Percentiles rank a stretch among this genome's conserved stretches.
These are phyloP conservation scores for Alternaria incomplexa DNA, from an alignment of 2,329 filamentous ascomycete genomes.

Conservation along the genomic window DNA sequence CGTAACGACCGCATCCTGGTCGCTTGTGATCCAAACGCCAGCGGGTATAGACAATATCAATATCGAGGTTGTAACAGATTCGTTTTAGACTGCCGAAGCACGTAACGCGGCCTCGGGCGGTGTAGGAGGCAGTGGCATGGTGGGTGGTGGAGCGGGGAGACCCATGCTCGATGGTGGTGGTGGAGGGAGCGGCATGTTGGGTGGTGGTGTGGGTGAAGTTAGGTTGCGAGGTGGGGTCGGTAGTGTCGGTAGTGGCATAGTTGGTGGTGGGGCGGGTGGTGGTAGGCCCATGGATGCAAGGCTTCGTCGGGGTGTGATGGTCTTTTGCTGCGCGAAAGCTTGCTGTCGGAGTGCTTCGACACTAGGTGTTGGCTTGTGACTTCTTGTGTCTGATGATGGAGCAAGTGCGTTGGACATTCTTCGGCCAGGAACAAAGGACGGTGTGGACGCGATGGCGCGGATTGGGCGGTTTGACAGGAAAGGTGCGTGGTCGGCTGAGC, in stretches of 20 bases:
- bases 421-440: constrained; percentile 37
- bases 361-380: constrained; percentile 28
- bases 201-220: constrained; percentile 15
- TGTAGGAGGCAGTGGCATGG: constrained; percentile 12
- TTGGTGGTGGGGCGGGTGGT: constrained; percentile 55
- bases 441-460: constrained; percentile 37
- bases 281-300: constrained; percentile 51
- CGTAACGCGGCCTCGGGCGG: constrained; percentile 8
- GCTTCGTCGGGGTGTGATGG: constrained; percentile 36
- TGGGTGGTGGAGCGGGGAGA: constrained; percentile 16
- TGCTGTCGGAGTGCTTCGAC: constrained; percentile 37
- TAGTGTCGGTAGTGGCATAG: constrained; percentile 54
- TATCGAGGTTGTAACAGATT: background rate
- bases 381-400: background rate
- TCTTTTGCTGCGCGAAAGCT: constrained; percentile 18
- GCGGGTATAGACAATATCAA: background rate
- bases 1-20: background rate
- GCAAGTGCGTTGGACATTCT: constrained; percentile 27
- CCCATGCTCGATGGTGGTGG: constrained; percentile 13
- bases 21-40: background rate
- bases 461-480: constrained; percentile 50
- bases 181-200: constrained; percentile 20
- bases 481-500: constrained; percentile 50
- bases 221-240: constrained; percentile 44
- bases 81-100: constrained; percentile 2